Evolutionary conservation across 2,329 filamentous ascomycete genomes (phyloP).

Genomic region (Aureobasidium sp.): DNA sequence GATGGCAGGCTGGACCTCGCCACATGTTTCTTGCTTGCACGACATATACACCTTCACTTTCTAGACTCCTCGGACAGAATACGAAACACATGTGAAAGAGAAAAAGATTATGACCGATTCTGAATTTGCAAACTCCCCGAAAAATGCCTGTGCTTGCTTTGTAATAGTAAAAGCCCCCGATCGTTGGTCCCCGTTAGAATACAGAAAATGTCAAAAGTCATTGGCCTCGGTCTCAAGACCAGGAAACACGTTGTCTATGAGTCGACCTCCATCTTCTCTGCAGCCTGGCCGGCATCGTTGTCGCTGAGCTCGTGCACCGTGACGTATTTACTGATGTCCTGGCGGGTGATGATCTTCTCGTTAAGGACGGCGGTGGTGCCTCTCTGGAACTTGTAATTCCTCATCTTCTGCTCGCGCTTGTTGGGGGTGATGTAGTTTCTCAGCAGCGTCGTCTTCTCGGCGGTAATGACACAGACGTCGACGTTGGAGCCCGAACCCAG

Average conservation of each 20-base stretch:
- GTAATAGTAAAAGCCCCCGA: not conserved
- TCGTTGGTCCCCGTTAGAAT: slow-evolving; percentile 7
- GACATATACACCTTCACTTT: not conserved
- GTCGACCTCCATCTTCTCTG: slow-evolving; percentile 59
- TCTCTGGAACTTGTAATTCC: slow-evolving; percentile 81
- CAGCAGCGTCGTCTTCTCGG: slow-evolving; percentile 88
- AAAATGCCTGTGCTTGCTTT: slow-evolving; percentile 9
- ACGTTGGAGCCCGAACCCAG: slow-evolving; percentile 95
- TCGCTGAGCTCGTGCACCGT: slow-evolving; percentile 77
- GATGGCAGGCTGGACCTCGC: not conserved
- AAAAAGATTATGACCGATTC: not conserved
- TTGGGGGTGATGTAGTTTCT: slow-evolving; percentile 92
- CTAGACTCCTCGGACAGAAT: not conserved
- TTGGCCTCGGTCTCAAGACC: not conserved
- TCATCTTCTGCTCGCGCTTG: slow-evolving; percentile 78
- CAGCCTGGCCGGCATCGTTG: slow-evolving; percentile 51
- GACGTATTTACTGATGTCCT: slow-evolving; percentile 89
- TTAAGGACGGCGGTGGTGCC: slow-evolving; percentile 95
- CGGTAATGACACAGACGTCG: slow-evolving; percentile 89
- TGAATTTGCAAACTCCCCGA: slow-evolving; percentile 8
- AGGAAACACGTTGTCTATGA: slow-evolving; percentile 20
- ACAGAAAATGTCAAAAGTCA: slow-evolving; percentile 9
- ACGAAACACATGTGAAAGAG: not conserved
- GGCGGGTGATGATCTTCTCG: slow-evolving; percentile 90
- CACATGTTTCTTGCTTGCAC: not conserved